Percentiles rank a stretch among this genome's conserved stretches.
Conservation (phyloP, 192 early-diverging fungal genomes). For the Podila epicladia region DNA sequence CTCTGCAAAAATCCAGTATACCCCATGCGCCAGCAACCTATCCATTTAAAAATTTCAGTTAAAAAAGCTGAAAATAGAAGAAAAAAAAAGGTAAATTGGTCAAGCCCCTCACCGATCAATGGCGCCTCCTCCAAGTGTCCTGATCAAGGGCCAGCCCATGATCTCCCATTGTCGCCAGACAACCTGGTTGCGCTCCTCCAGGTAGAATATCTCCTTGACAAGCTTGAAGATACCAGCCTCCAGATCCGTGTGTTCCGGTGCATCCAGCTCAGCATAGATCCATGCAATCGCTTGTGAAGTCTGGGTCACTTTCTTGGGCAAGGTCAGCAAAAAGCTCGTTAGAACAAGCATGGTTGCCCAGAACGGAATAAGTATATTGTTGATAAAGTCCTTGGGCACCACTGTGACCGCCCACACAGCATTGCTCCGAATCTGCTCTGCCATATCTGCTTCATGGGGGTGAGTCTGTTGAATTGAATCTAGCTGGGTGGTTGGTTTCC, state of each 20-base stretch:
- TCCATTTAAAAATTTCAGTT: not conserved
- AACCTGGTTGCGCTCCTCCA: slow-evolving; percentile 54
- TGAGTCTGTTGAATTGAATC: not conserved
- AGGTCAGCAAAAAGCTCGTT: slow-evolving; percentile 14
- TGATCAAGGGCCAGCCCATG: slow-evolving; percentile 57
- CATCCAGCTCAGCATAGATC: slow-evolving; percentile 49
- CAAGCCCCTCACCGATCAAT: slow-evolving; percentile 56
- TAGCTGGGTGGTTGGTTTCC: not conserved
- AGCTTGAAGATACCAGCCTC: slow-evolving; percentile 43
- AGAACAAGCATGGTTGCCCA: slow-evolving; percentile 15
- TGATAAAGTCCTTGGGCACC: slow-evolving; percentile 27
- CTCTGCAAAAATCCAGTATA: slow-evolving; percentile 60
- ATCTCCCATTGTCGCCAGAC: slow-evolving; percentile 58
- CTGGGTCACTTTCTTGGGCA: slow-evolving; percentile 23
- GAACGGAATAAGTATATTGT: slow-evolving; percentile 26
- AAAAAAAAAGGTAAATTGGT: not conserved
- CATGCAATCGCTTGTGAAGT: slow-evolving; percentile 34
- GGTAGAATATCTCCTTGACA: slow-evolving; percentile 46
- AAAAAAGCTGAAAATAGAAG: not conserved
- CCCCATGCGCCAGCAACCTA: slow-evolving; percentile 59
- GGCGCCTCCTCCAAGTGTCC: slow-evolving; percentile 55
- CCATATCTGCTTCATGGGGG: not conserved
- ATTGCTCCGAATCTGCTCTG: not conserved
- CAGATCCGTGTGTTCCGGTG: slow-evolving; percentile 39
- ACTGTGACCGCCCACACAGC: slow-evolving; percentile 18